Evolutionary conservation across 108 stramenopile genomes (phyloP), one percentile per base, ranked within the genome.

Genomic region (Nitzschia sp.): DNA sequence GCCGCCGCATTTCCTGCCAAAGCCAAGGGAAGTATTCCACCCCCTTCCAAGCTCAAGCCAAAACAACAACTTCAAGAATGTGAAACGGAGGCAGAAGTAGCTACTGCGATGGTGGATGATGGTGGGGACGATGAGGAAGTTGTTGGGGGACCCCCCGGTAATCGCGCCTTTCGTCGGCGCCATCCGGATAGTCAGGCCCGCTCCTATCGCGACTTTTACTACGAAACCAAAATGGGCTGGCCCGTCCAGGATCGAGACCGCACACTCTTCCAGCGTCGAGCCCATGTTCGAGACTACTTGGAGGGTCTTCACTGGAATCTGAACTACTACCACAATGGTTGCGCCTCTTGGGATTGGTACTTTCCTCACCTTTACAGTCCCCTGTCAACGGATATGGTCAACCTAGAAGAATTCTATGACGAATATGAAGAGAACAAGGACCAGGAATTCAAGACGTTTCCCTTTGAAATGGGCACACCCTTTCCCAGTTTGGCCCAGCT

Each of bases 271-370:
- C 69, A 78, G 33, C 82, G 91, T 3, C 80, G 90, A 53, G 82
- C 86, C 19, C 81, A 96, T 63, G 95, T 78, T 28, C 76, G 90
- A 15, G 87, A 94, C 58, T 97, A 90, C 63, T 57, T 97, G 28
- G 96, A 97, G 71, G 97, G 96, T 5, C 71, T 98, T 13, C 94
- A 96, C 71, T 99, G 98, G 98, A 82, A 82, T 44, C 66, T 97
- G 70, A 83, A 87, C 46, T 99, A 99, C 76, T 99, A 99, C 73
- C 97, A 99, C 80, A 78, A 93, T 56, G 98, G 98, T 53, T 97
- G 96, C 78, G 69, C 48, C 3, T 88, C 88, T 47, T 99, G 98
- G 98, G 87, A 89, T 63, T 99, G 97, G 97, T 99, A 89, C 75
- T 99, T 96, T 68, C 97, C 97, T 3, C 88, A 98, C 70, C 71